Evolutionary conservation across 805 yeast genomes (phyloP).

Genomic region (Wickerhamomyces rabaulensis): DNA sequence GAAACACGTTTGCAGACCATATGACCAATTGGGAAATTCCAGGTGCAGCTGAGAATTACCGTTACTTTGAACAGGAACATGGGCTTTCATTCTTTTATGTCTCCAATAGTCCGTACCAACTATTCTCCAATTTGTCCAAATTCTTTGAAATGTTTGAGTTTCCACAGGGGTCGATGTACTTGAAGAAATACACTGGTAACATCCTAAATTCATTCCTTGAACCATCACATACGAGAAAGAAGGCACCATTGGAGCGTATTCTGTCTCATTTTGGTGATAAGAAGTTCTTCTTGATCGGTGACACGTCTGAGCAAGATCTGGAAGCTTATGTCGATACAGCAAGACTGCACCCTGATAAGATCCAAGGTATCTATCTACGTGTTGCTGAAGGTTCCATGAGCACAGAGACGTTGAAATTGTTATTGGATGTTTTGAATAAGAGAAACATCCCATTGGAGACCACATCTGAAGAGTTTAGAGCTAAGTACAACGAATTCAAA

Average conservation of each 20-base stretch:
- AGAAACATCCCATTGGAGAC: slow-evolving; percentile 24
- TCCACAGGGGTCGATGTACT: slow-evolving; percentile 79
- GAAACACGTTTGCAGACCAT: slow-evolving; percentile 68
- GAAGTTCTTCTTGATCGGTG: slow-evolving; percentile 84
- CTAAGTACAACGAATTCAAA: slow-evolving; percentile 19
- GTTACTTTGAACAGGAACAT: slow-evolving; percentile 35
- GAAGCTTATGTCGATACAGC: slow-evolving; percentile 85
- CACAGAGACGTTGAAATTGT: slow-evolving; percentile 29
- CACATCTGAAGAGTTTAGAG: slow-evolving; percentile 12
- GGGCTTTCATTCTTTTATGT: slow-evolving; percentile 80
- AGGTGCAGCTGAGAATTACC: slow-evolving; percentile 70
- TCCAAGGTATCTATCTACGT: slow-evolving; percentile 74
- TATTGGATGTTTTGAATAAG: slow-evolving; percentile 18
- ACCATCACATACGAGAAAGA: slow-evolving; percentile 80
- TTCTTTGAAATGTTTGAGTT: slow-evolving; percentile 51
- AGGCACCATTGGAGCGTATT: slow-evolving; percentile 55
- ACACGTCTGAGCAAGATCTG: slow-evolving; percentile 91
- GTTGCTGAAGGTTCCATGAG: slow-evolving; percentile 68
- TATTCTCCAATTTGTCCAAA: slow-evolving; percentile 41
- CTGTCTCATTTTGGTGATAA: slow-evolving; percentile 70
- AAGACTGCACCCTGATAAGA: slow-evolving; percentile 50
- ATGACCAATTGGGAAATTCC: slow-evolving; percentile 66
- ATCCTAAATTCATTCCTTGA: slow-evolving; percentile 78
- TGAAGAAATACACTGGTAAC: slow-evolving; percentile 83
- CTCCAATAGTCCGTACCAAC: slow-evolving; percentile 93